Percentiles rank a stretch among this genome's conserved stretches.
These are phyloP conservation scores for Malassezia psittaci DNA, from an alignment of 1,284 basidiomycete genomes.

Conservation along the genomic window DNA sequence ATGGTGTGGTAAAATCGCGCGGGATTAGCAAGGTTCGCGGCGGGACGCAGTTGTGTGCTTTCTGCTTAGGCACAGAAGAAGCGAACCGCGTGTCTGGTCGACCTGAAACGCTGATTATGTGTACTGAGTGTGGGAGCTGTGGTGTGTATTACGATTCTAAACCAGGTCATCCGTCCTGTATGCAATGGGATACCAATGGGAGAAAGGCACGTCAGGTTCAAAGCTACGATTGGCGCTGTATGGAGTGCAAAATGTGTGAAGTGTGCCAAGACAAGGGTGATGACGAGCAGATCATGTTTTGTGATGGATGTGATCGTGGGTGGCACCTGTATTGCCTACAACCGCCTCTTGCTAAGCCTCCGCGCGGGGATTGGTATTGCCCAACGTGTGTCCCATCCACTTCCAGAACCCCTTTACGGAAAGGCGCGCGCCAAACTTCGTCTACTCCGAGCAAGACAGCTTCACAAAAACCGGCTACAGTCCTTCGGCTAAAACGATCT, in stretches of 20 bases:
- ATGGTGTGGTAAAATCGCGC: slow-evolving; percentile 5
- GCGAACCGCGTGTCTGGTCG: slow-evolving; percentile 21
- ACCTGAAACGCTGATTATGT: slow-evolving; percentile 38
- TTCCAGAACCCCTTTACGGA: background rate
- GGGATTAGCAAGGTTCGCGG: background rate
- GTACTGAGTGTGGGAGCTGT: slow-evolving; percentile 46
- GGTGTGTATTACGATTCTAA: slow-evolving; percentile 25
- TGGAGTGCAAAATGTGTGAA: slow-evolving; percentile 88
- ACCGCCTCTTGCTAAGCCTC: slow-evolving; percentile 52
- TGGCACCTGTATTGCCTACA: slow-evolving; percentile 83
- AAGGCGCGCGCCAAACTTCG: background rate
- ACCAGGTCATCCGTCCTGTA: slow-evolving; percentile 43
- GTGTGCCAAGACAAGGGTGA: slow-evolving; percentile 73
- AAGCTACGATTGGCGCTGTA: slow-evolving; percentile 76
- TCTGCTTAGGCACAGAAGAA: slow-evolving; percentile 32
- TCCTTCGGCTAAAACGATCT: slow-evolving; percentile 1
- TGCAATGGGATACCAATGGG: slow-evolving; percentile 45
- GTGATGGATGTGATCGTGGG: slow-evolving; percentile 88
- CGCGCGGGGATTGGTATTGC: slow-evolving; percentile 33
- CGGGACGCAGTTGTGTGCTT: slow-evolving; percentile 33
- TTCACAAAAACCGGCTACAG: background rate
- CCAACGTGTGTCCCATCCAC: slow-evolving; percentile 24
- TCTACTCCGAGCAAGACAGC: background rate
- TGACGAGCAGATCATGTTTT: slow-evolving; percentile 79
- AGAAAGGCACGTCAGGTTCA: slow-evolving; percentile 53